phyloP scores from a whole-genome alignment of 202 grass and related monocot species.

The Tripidium arundinaceum region DNA sequence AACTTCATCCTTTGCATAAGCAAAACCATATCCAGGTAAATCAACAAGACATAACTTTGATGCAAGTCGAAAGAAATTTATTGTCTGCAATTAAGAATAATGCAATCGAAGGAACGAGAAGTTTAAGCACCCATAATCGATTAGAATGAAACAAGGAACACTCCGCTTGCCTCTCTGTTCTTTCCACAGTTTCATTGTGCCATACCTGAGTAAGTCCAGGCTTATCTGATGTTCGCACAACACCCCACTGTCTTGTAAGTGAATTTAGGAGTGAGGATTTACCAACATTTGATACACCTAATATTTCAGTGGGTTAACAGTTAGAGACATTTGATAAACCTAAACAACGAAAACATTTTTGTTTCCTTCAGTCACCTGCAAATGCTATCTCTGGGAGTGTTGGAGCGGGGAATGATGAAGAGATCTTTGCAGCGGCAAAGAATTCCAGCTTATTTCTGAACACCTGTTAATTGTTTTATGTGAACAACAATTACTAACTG shows the following conservation, averaged over 20 bases:
- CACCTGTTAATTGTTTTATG: constrained; percentile 44
- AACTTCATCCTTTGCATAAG: constrained; percentile 98
- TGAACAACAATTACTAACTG: constrained; percentile 12
- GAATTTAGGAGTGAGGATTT: constrained; percentile 92
- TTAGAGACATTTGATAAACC: neutral
- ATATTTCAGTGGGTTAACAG: constrained; percentile 27
- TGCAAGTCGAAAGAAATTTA: constrained; percentile 89
- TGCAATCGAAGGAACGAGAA: constrained; percentile 6
- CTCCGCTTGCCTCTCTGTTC: neutral
- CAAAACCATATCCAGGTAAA: constrained; percentile 98
- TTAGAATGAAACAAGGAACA: constrained; percentile 2
- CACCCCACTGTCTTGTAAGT: constrained; percentile 95
- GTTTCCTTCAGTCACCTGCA: constrained; percentile 60
- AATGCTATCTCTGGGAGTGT: constrained; percentile 95
- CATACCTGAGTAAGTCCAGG: constrained; percentile 95
- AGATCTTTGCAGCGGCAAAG: constrained; percentile 86
- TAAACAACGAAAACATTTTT: neutral
- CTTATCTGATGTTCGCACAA: constrained; percentile 92
- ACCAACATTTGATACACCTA: constrained; percentile 94
- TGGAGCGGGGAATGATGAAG: constrained; percentile 79
- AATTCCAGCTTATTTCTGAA: constrained; percentile 96
- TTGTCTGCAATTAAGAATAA: constrained; percentile 54
- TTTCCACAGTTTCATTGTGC: neutral
- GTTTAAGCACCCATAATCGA: neutral
- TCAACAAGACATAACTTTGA: constrained; percentile 88